Base-by-base conservation (phyloP, 495 filamentous ascomycete species). In the Neurospora sp. region DNA sequence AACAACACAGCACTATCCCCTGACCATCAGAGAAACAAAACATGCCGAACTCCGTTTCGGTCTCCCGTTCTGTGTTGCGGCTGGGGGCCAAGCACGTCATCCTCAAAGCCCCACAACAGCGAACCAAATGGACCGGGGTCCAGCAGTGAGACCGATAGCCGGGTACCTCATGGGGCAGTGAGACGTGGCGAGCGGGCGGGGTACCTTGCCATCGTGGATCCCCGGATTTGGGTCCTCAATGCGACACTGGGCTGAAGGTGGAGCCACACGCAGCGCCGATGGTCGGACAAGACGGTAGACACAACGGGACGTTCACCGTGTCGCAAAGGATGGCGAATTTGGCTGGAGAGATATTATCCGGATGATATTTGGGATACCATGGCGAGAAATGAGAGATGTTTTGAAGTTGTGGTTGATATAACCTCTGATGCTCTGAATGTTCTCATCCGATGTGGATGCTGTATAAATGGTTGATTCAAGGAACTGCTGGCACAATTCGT, bases 71-170 rank as follows among this genome's bases (percentile, higher is more conserved):
- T 37, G 22, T 61, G 22, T 18, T 7, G 48, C 20, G 20, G 48
- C 53, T 65, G 31, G 53, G 53, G 53, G 14, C 53, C 27, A 69
- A 78, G 74, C 76, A 78, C 76, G 76, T 78, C 76, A 78, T 78
- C 46, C 39, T 44, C 7, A 12, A 8, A 18, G 37, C 74, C 68
- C 76, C 74, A 76, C 71, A 73, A 46, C 6, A 61, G 53, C 9
- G 12, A 61, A 35, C 27, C 41, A 31, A 61, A 61, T 61, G 22
- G 53, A 61, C 53, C 22, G 31, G 11, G 22, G 22, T 31, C 53
- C 14, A 35, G 27, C 12, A 65, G 39, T 40, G 39, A 40, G 4
- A 37, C 35, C 35, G 53, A 65, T 65, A 65, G 27, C 53, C 11
- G 14, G 31, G 27, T 65, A 65, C 53, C 27, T 65, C 53, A 65